Conservation (phyloP, 306 rosid genomes). For the Vicia sativa region DNA sequence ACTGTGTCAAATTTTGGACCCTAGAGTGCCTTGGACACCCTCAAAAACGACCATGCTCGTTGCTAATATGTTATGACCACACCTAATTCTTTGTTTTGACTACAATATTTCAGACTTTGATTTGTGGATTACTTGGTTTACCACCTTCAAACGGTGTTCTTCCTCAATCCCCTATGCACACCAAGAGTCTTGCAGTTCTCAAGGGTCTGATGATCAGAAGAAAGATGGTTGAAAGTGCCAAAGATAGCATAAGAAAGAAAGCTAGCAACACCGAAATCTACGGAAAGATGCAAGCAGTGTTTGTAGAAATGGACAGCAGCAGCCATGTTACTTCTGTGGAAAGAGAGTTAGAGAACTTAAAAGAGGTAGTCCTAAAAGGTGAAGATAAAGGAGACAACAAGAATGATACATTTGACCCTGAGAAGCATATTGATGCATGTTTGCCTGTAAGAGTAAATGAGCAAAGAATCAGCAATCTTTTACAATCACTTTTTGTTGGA, state of each 20-base stretch:
- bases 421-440: conserved; percentile 68
- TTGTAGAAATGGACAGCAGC: conserved; percentile 69
- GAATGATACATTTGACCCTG: conserved; percentile 63
- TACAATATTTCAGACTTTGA: conserved; percentile 72
- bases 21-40: too few species aligned
- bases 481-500: conserved; percentile 79
- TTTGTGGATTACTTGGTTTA: conserved; percentile 79
- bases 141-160: conserved; percentile 96
- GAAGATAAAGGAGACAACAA: conserved; percentile 45
- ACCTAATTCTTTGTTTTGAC: too few species aligned
- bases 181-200: conserved; percentile 81
- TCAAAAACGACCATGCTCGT: too few species aligned
- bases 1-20: too few species aligned
- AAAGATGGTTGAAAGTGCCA: conserved; percentile 76
- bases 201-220: conserved; percentile 64
- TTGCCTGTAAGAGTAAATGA: conserved; percentile 88
- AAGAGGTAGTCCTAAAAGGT: conserved; percentile 65
- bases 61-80: too few species aligned
- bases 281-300: conserved; percentile 71
- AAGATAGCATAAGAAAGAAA: conserved; percentile 63
- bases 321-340: conserved; percentile 38
- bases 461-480: conserved; percentile 83
- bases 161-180: conserved; percentile 96
- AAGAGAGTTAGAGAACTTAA: conserved; percentile 70
- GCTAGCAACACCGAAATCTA: conserved; percentile 72